Base-by-base conservation (phyloP, 164 flowering plant species). In the Chimonanthus praecox region DNA sequence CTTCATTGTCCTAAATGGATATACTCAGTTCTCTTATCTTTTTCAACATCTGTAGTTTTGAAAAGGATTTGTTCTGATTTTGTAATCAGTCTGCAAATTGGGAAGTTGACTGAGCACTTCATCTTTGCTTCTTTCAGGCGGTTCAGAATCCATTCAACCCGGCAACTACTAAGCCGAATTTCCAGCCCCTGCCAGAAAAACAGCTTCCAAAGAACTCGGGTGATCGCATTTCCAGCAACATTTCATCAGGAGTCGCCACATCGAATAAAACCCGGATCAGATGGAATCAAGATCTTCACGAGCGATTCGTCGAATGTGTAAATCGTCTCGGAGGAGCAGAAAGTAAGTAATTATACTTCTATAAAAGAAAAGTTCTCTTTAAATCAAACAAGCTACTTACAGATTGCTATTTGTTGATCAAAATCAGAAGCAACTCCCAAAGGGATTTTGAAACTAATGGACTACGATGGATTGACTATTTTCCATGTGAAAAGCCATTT, bases 401-500 rank as follows among this genome's bases (percentile, higher is more conserved):
- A 63, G 2, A 80, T 4, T 67, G 51, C 10, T 54, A 58, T 72
- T 76, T 7, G 58, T 49, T 69, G 64, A 64, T 72, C 43, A 47
- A 73, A 76, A 74, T 51, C 72, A 94, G 99, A 85, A 82, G 97
- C 99, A 74, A 94, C 97, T 21, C 99, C 99, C 10, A 94, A 92
- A 84, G 95, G 89, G 71, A 91, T 94, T 69, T 78, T 91, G 81
- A 94, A 83, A 83, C 78, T 88, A 77, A 94, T 94, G 97, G 86
- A 87, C 15, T 83, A 94, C 3, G 88, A 94, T 5, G 95, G 92
- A 49, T 83, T 94, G 78, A 92, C 99, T 21, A 89, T 94, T 76
- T 90, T 88, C 71, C 99, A 94, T 80, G 92, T 94, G 15, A 94
- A 92, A 82, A 94, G 99, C 76, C 99, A 94, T 82, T 76, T 94